Evolutionary conservation across 2,329 filamentous ascomycete genomes (phyloP).

Genomic region (Aspergillus cejpii): DNA sequence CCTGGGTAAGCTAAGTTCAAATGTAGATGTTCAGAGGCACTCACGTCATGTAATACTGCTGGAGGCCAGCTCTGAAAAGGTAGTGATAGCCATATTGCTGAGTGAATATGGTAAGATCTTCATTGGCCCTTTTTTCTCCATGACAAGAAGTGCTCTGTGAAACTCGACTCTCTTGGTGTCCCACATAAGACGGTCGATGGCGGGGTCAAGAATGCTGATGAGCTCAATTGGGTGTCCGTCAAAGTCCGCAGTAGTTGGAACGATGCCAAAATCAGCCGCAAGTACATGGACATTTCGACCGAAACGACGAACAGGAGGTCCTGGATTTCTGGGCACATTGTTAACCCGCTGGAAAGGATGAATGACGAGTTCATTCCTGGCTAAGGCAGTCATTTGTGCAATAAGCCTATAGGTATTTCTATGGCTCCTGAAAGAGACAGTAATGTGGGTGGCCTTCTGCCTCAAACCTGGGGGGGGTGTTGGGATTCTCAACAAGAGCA

Average conservation of each 20-base stretch:
- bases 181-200: conserved; percentile 10
- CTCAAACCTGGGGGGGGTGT: conserved; percentile 4
- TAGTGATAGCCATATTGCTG: conserved; percentile 22
- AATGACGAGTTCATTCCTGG: conserved; percentile 3
- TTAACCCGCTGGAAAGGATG: conserved; percentile 4
- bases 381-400: conserved; percentile 12
- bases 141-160: conserved; percentile 14
- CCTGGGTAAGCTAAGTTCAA: conserved; percentile 2
- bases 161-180: conserved; percentile 10
- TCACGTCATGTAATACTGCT: conserved; percentile 25
- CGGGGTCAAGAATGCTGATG: conserved; percentile 13
- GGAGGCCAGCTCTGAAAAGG: conserved; percentile 22
- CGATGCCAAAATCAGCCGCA: conserved; percentile 10
- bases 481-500: conserved; percentile 4
- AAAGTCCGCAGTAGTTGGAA: conserved; percentile 18
- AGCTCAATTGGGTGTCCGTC: conserved; percentile 4
- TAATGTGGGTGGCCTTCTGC: conserved; percentile 13
- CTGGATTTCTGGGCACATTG: neutral
- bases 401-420: conserved; percentile 16
- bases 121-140: conserved; percentile 21
- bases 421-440: conserved; percentile 12
- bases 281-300: conserved; percentile 10
- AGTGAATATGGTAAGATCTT: conserved; percentile 14
- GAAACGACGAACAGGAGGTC: conserved; percentile 10
- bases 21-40: conserved; percentile 3